Conservation (phyloP, 2,329 filamentous ascomycete genomes). For the Alternaria brassicicola region DNA sequence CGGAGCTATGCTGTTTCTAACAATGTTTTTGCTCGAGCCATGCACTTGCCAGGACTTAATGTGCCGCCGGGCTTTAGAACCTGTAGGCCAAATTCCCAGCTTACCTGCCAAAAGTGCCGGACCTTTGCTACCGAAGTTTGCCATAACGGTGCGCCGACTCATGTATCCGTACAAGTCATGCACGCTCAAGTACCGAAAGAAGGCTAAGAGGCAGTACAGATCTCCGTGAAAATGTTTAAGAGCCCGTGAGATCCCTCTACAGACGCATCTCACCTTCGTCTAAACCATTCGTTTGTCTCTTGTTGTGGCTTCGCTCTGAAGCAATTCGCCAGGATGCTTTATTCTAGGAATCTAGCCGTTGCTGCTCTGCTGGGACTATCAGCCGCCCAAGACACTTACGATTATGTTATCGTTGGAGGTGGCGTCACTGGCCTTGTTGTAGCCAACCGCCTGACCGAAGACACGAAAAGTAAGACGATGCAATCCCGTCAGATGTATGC, state of each 20-base stretch:
- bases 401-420: conserved; percentile 39
- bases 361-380: conserved; percentile 21
- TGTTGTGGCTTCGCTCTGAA: neutral
- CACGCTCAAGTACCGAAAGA: neutral
- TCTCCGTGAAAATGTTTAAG: neutral
- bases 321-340: conserved; percentile 25
- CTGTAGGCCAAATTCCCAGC: neutral
- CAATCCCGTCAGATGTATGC: neutral
- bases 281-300: neutral
- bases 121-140: neutral
- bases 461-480: conserved; percentile 11
- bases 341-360: conserved; percentile 19
- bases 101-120: neutral
- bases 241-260: neutral
- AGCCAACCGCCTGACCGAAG: conserved; percentile 31
- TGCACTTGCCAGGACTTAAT: neutral
- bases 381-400: conserved; percentile 25
- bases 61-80: neutral
- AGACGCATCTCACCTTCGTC: neutral
- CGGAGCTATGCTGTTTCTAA: neutral
- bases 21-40: neutral
- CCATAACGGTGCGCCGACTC: neutral
- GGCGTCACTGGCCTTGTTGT: conserved; percentile 35
- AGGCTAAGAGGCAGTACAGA: neutral
- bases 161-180: conserved; percentile 2